These are phyloP conservation scores for Tricholoma sp. DNA, from an alignment of 768 basidiomycete genomes.

Conservation along the genomic window DNA sequence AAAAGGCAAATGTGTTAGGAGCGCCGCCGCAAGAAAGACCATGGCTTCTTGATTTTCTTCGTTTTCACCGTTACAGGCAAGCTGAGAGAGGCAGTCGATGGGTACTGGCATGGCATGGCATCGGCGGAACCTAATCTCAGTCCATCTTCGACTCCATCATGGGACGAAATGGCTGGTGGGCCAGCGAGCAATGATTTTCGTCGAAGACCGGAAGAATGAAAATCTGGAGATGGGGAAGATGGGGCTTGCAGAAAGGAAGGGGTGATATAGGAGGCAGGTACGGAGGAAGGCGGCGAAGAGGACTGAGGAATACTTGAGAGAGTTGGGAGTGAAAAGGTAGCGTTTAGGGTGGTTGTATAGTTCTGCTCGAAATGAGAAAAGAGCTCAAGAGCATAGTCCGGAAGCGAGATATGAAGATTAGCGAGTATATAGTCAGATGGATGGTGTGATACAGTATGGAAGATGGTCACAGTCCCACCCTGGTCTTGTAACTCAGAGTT, in stretches of 20 bases:
- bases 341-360: not conserved
- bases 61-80: conserved; percentile 1
- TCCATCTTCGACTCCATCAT: conserved; percentile 5
- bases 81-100: not conserved
- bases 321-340: conserved; percentile 1
- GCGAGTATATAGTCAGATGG: conserved; percentile 1
- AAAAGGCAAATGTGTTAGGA: not conserved
- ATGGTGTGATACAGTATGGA: conserved; percentile 1
- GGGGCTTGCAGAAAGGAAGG: conserved; percentile 12
- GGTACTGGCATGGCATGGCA: not conserved
- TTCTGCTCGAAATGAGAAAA: conserved; percentile 14
- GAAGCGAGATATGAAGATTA: conserved; percentile 10
- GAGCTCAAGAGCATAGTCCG: conserved; percentile 18
- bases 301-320: not conserved
- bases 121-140: conserved; percentile 2
- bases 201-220: not conserved
- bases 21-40: conserved; percentile 3
- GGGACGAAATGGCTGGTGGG: conserved; percentile 13
- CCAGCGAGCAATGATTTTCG: conserved; percentile 8
- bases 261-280: not conserved
- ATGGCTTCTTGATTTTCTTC: conserved; percentile 14
- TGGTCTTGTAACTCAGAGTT: not conserved
- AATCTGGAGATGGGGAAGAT: not conserved
- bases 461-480: conserved; percentile 15
- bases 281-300: not conserved